Base-by-base conservation (phyloP, 345 rosid genomes). In the Schrenkiella parvula region DNA sequence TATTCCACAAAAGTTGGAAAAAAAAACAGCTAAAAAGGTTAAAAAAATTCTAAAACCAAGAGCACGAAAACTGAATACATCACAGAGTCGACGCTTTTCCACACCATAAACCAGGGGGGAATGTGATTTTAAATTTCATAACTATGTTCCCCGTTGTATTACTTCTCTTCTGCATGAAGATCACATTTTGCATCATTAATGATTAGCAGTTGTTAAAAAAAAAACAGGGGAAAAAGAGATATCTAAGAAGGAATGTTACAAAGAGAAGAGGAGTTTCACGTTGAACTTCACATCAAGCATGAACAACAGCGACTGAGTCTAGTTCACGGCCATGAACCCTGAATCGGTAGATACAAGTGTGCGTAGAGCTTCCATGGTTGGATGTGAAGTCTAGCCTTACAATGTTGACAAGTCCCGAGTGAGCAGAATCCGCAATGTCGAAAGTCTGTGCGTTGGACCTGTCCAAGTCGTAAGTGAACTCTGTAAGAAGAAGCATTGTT, bases 281-380 rank as follows among this genome's bases (percentile, higher is more conserved):
- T 50, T 57, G 69, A 23, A 47, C 48, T 11, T 47, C 8, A 74
- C 68, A 43, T 75, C 63, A 75, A 52, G 69, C 41, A 15, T 68
- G 70, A 11, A 9, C 52, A 55, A 15, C 48, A 43, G 88, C 80
- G 47, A 78, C 82, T 0, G 86, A 58, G 19, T 85, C 81, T 18
- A 91, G 89, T 68, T 88, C 93, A 11, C 80, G 84, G 52, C 96
- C 99, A 44, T 95, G 99, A 53, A 95, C 96, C 80, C 99, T 82
- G 52, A 95, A 74, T 15, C 99, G 93, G 80, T 95, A 95, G 47
- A 95, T 87, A 80, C 99, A 95, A 25, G 99, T 91, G 53, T 84
- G 87, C 13, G 84, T 66, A 22, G 85, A 25, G 86, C 88, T 89
- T 58, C 97, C 99, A 64, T 95, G 96, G 79, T 95, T 95, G 2